phyloP scores from a whole-genome alignment of 805 yeast species.

The Tetrapisispora namnaoensis region DNA sequence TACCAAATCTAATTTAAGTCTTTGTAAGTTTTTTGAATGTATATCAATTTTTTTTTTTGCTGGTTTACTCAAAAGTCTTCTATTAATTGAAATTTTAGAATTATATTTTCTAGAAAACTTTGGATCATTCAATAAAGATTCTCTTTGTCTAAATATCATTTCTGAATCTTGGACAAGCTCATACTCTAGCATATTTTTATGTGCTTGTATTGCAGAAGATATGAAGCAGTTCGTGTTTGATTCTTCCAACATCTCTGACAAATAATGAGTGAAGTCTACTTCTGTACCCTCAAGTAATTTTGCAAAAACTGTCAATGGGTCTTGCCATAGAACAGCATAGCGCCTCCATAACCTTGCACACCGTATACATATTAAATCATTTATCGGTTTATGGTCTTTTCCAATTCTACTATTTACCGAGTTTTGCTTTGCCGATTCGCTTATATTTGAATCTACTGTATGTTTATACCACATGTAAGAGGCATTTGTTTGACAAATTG shows the following conservation, averaged over 20 bases:
- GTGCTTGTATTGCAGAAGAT: slow-evolving; percentile 14
- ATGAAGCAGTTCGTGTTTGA: slow-evolving; percentile 10
- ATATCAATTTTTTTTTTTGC: not conserved
- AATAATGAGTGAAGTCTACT: slow-evolving; percentile 6
- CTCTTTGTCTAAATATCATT: slow-evolving; percentile 41
- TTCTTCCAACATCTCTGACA: slow-evolving; percentile 17
- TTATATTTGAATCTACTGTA: not conserved
- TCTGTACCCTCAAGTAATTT: slow-evolving; percentile 27
- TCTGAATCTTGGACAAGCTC: slow-evolving; percentile 59
- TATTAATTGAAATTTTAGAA: not conserved
- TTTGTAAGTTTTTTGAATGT: not conserved
- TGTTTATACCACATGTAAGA: slow-evolving; percentile 30
- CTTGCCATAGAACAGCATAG: slow-evolving; percentile 81
- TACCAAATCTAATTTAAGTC: not conserved
- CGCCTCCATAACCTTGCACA: slow-evolving; percentile 90
- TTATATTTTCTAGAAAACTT: not conserved
- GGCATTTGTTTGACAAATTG: slow-evolving; percentile 47
- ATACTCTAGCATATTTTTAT: slow-evolving; percentile 46
- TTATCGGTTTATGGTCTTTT: slow-evolving; percentile 14
- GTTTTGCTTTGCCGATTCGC: not conserved
- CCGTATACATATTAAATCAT: slow-evolving; percentile 64
- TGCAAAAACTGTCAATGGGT: slow-evolving; percentile 56
- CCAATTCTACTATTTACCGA: not conserved
- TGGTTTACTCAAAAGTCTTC: not conserved
- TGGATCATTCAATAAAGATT: not conserved